These are phyloP conservation scores for Rhizopogon rudus DNA, from an alignment of 768 basidiomycete genomes.

Conservation along the genomic window DNA sequence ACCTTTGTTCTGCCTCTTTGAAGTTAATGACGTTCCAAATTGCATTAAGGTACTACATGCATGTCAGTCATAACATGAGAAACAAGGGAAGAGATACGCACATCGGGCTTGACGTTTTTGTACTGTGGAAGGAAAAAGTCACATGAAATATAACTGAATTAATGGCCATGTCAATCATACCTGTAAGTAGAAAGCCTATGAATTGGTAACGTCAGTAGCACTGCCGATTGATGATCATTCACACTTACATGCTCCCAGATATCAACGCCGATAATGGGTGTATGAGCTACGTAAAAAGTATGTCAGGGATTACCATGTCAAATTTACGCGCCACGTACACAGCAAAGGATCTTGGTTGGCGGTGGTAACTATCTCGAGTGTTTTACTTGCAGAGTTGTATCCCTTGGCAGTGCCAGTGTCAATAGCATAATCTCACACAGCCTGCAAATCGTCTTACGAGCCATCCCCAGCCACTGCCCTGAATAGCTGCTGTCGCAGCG, in stretches of 20 bases:
- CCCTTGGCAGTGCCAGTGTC: conserved; percentile 41
- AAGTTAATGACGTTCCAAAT: conserved; percentile 98
- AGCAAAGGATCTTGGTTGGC: conserved; percentile 93
- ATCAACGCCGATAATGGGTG: conserved; percentile 92
- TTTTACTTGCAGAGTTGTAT: conserved; percentile 58
- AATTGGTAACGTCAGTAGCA: conserved; percentile 6
- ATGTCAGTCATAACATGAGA: conserved; percentile 1
- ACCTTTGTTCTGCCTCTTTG: conserved; percentile 76
- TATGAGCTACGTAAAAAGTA: conserved; percentile 49
- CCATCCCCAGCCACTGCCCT: conserved; percentile 99
- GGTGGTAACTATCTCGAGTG: conserved; percentile 89
- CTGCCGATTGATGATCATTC: conserved; percentile 3
- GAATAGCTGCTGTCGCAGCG: conserved; percentile 82
- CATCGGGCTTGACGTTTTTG: conserved; percentile 91
- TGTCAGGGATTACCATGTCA: conserved; percentile 6
- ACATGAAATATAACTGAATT: background rate
- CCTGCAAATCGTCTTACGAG: conserved; percentile 44
- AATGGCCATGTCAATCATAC: conserved; percentile 2
- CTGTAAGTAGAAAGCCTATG: conserved; percentile 62
- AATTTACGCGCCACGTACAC: conserved; percentile 29
- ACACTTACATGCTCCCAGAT: conserved; percentile 89
- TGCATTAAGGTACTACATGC: conserved; percentile 77
- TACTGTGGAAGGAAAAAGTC: conserved; percentile 45
- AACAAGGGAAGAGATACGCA: conserved; percentile 36
- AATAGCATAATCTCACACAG: background rate